These are phyloP conservation scores for Geoglossum cookeanum DNA, from an alignment of 2,329 filamentous ascomycete species.

Conservation along the genomic window DNA sequence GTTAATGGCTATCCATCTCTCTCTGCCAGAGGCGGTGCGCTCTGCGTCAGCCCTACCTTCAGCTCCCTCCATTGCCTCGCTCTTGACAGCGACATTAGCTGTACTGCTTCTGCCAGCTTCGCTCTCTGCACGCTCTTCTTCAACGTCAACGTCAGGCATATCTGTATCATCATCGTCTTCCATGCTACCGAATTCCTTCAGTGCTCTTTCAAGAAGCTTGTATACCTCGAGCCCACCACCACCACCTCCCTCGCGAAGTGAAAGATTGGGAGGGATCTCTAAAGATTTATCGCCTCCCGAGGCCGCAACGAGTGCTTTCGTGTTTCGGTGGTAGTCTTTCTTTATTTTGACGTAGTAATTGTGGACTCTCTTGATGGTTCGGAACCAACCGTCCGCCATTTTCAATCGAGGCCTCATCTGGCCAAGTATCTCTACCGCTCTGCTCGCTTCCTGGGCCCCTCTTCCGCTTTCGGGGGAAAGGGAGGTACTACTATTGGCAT, in stretches of 20 bases:
- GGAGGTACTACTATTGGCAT: not conserved
- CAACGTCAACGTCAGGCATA: not conserved
- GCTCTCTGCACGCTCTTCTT: not conserved
- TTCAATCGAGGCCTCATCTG: constrained; percentile 33
- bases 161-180: not conserved
- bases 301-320: constrained; percentile 13
- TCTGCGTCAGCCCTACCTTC: constrained; percentile 1
- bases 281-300: constrained; percentile 15
- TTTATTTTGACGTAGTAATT: constrained; percentile 33
- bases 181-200: constrained; percentile 3
- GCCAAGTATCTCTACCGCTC: constrained; percentile 30
- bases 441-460: constrained; percentile 24
- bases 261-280: constrained; percentile 17
- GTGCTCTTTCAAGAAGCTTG: constrained; percentile 16
- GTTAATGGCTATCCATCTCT: constrained; percentile 3
- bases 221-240: constrained; percentile 38
- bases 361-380: constrained; percentile 34
- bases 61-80: not conserved
- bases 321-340: constrained; percentile 25
- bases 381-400: constrained; percentile 37
- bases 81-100: not conserved
- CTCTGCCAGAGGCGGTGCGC: not conserved
- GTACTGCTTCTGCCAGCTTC: not conserved
- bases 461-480: constrained; percentile 9
- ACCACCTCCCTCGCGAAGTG: constrained; percentile 23